Evolutionary conservation across 2,329 filamentous ascomycete genomes (phyloP).

Genomic region (Calonectria pteridis): DNA sequence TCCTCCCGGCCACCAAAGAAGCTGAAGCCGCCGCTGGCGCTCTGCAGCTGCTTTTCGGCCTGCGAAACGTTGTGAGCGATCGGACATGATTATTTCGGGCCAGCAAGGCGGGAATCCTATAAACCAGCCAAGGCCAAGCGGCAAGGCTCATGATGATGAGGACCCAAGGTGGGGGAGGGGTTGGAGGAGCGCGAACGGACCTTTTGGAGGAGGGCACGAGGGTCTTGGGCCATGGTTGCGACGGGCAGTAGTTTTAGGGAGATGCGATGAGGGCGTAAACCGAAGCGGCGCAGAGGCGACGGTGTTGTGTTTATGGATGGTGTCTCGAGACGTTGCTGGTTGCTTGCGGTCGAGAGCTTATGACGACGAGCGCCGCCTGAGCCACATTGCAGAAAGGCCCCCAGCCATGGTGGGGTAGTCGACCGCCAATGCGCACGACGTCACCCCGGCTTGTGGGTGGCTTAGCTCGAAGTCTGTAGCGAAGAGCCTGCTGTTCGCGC

Average conservation of each 20-base stretch:
- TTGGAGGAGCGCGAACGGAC: constrained; percentile 54
- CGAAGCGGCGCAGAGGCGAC: constrained; percentile 34
- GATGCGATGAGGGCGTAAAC: constrained; percentile 4
- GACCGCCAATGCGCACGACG: not conserved
- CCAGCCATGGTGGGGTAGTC: constrained; percentile 12
- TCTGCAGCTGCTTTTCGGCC: constrained; percentile 86
- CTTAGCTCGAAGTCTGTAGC: not conserved
- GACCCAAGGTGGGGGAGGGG: constrained; percentile 39
- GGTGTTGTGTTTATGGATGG: constrained; percentile 26
- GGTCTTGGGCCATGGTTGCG: constrained; percentile 77
- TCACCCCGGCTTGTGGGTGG: not conserved
- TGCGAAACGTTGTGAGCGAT: constrained; percentile 52
- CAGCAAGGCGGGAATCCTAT: constrained; percentile 16
- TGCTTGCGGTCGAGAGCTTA: constrained; percentile 37
- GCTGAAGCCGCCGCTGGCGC: constrained; percentile 85
- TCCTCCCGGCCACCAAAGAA: constrained; percentile 90
- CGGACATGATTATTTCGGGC: constrained; percentile 10
- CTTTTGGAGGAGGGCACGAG: constrained; percentile 83
- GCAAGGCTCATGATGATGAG: not conserved
- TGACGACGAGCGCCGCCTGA: constrained; percentile 43
- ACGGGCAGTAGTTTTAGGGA: constrained; percentile 25
- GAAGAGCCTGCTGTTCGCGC: not conserved
- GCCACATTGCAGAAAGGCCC: constrained; percentile 31
- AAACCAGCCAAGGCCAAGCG: not conserved
- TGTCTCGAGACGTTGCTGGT: constrained; percentile 30